phyloP scores from a whole-genome alignment of 306 rosid species.

The Lathyrus oleraceus region DNA sequence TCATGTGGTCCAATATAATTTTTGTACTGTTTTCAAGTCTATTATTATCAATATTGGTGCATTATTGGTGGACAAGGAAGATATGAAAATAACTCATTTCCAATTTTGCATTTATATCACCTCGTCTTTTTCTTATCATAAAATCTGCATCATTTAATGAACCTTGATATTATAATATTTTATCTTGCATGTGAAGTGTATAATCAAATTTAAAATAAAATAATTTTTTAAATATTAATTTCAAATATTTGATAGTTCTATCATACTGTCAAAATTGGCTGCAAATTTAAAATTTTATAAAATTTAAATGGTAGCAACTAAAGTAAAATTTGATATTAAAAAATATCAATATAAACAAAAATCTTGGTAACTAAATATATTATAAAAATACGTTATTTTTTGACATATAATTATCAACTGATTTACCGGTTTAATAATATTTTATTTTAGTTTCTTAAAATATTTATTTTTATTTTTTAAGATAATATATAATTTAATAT shows the following conservation, averaged over 20 bases:
- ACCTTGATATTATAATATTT: too few relatives aligned
- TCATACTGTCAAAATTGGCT: not conserved
- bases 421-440: too few relatives aligned
- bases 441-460: too few relatives aligned
- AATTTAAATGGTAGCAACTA: not conserved
- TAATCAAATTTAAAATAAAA: too few relatives aligned
- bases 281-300: not conserved
- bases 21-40: not conserved
- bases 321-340: not conserved
- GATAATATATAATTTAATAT: not conserved
- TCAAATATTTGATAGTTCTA: not conserved
- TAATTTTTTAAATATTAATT: too few relatives aligned
- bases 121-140: too few relatives aligned
- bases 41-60: not conserved
- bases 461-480: not conserved
- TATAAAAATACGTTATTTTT: too few relatives aligned
- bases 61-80: not conserved
- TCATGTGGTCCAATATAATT: slow-evolving; percentile 4
- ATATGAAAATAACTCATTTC: not conserved
- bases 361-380: not conserved
- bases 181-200: too few relatives aligned
- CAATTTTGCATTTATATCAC: not conserved
- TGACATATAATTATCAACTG: too few relatives aligned
- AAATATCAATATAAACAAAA: not conserved
- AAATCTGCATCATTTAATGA: too few relatives aligned